These are phyloP conservation scores for Teunomyces kruisii DNA, from an alignment of 805 yeast genomes.

Conservation along the genomic window DNA sequence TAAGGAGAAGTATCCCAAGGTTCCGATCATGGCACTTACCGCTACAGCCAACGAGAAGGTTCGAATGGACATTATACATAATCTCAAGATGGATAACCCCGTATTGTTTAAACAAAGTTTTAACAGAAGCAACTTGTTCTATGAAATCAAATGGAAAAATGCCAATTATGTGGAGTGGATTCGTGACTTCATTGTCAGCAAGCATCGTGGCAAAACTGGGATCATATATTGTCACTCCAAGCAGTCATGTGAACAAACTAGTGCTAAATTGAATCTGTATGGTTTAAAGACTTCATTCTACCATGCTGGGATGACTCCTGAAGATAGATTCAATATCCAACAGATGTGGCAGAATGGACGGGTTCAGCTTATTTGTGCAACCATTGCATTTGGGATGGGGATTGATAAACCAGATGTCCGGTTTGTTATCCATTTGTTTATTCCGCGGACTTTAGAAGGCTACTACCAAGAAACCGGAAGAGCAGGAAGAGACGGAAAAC, in stretches of 20 bases:
- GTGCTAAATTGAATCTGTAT: conserved; percentile 53
- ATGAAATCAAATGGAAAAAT: conserved; percentile 71
- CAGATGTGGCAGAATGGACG: conserved; percentile 73
- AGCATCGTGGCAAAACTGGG: conserved; percentile 66
- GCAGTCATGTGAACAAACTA: conserved; percentile 79
- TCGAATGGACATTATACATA: conserved; percentile 78
- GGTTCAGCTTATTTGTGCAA: conserved; percentile 86
- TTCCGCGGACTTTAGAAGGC: conserved; percentile 91
- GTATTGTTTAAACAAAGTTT: conserved; percentile 83
- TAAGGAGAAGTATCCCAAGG: conserved; percentile 68
- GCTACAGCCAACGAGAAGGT: conserved; percentile 96
- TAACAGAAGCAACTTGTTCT: conserved; percentile 81
- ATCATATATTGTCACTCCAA: conserved; percentile 93
- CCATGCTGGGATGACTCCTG: conserved; percentile 93
- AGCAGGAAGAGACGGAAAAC: conserved; percentile 93
- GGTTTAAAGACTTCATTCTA: conserved; percentile 76
- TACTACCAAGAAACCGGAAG: conserved; percentile 98
- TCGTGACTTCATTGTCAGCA: conserved; percentile 49
- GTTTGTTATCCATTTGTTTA: conserved; percentile 81
- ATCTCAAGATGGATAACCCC: conserved; percentile 62
- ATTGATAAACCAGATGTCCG: conserved; percentile 96
- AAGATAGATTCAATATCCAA: conserved; percentile 73
- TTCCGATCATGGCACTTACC: conserved; percentile 93
- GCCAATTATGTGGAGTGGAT: conserved; percentile 59
- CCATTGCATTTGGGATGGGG: conserved; percentile 99